Base-by-base conservation (phyloP, 2,329 filamentous ascomycete genomes). In the Fusarium humuli region DNA sequence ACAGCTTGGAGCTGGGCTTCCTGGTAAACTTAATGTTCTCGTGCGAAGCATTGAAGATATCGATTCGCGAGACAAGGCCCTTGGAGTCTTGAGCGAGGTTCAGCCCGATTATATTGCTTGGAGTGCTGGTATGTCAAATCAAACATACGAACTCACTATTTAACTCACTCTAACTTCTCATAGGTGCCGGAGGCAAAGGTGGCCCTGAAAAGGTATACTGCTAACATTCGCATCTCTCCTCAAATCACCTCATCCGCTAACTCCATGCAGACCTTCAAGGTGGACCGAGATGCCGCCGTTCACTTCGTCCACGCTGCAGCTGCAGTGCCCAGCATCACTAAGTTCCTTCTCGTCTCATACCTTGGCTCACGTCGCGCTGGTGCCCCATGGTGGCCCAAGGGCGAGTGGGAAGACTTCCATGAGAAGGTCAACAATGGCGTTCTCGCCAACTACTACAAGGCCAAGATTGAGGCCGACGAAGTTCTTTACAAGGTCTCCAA, bases 11-110 rank as follows among this genome's bases (percentile, higher is more conserved):
- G 78, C 84, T 20, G 86, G 84, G 20, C 83, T 87, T 57, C 85
- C 85, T 3, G 91, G 91, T 27, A 90, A 87, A 67, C 81, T 96
- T 40, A 85, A 88, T 57, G 90, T 94, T 5, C 82, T 94, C 1
- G 84, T 95, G 18, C 86, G 86, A 75, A 93, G 89, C 75, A 81
- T 95, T 22, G 91, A 93, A 57, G 91, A 93, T 20, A 85, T 94
- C 42, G 89, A 88, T 77, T 88, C 82, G 56, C 85, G 89, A 52
- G 82, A 81, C 0, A 86, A 91, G 68, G 92, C 92, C 2, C 83
- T 87, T 71, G 82, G 80, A 40, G 86, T 94, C 61, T 78, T 95
- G 41, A 83, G 87, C 67, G 82, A 85, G 72, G 86, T 89, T 22
- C 85, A 86, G 77, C 83, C 87, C 3, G 89, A 92, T 77, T 92